Evolutionary conservation across 164 flowering plant species (phyloP), one percentile per base, ranked within the genome.

Genomic region (Magnolia changhungtana): DNA sequence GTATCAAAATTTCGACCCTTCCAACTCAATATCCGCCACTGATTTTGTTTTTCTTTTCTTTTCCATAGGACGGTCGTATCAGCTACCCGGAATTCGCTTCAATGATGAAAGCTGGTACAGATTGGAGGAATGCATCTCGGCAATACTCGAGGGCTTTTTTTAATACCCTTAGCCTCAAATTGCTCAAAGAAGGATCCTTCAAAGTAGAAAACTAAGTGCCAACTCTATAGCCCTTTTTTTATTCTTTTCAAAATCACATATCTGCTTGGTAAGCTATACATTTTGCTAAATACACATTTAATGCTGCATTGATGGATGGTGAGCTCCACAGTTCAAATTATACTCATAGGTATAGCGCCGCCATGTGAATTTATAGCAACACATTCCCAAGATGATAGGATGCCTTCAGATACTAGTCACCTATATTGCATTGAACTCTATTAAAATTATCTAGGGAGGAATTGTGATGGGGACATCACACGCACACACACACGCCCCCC

Each of bases 91-190:
- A 93, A 75, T 93, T 92, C 63, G 81, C 82, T 77, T 85, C 86
- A 21, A 92, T 90, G 95, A 90, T 93, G 95, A 86, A 81, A 74
- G 76, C 82, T 0, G 96, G 98, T 1, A 87, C 81, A 84, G 93
- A 91, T 73, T 92, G 98, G 98, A 90, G 86, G 77, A 89, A 87
- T 95, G 82, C 86, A 19, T 90, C 95, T 2, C 89, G 93, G 19
- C 95, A 91, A 70, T 89, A 91, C 77, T 93, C 98, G 0, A 87
- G 90, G 77, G 98, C 88, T 7, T 72, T 92, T 87, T 78, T 92
- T 8, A 88, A 86, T 77, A 94, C 94, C 45, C 78, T 94, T 8
- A 91, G 97, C 88, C 75, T 79, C 76, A 90, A 74, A 80, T 23
- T 91, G 81, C 87, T 89, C 79, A 88, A 88, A 83, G 87, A 85